phyloP scores from a whole-genome alignment of 495 filamentous ascomycete genomes.

The Letharia columbiana region DNA sequence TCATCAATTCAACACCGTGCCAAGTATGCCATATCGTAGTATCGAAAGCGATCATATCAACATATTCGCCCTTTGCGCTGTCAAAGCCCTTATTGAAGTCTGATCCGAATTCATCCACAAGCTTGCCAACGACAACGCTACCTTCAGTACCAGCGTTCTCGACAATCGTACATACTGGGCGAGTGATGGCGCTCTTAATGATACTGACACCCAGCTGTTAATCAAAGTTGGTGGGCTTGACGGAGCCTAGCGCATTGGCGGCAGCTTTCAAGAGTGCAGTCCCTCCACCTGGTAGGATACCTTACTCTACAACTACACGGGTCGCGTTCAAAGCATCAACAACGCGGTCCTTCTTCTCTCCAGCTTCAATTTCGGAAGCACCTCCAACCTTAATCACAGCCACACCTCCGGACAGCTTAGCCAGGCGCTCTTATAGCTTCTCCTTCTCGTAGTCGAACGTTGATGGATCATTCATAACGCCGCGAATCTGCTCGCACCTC shows the following conservation, averaged over 20 bases:
- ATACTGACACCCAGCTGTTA: conserved; percentile 98
- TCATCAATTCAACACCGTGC: background rate
- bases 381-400: too few relatives aligned
- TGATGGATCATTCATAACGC: conserved; percentile 83
- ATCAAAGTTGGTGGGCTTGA: conserved; percentile 93
- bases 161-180: conserved; percentile 85
- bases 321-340: conserved; percentile 98
- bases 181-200: conserved; percentile 94
- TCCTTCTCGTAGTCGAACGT: conserved; percentile 99
- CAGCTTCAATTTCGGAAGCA: conserved; percentile 96
- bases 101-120: conserved; percentile 80
- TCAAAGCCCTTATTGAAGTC: conserved; percentile 99
- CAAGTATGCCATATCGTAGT: background rate
- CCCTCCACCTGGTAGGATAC: conserved; percentile 96
- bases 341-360: conserved; percentile 99
- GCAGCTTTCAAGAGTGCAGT: conserved; percentile 97
- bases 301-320: conserved; percentile 95
- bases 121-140: conserved; percentile 93
- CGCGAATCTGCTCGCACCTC: conserved; percentile 98
- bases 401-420: conserved; percentile 98
- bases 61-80: conserved; percentile 91
- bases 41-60: conserved; percentile 83
- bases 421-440: conserved; percentile 98
- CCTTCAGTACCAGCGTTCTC: conserved; percentile 97
- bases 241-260: conserved; percentile 67